Evolutionary conservation across 1,139 yeast species (phyloP), one percentile per base, ranked within the genome.

Genomic region (Saccharomycopsis phalli): DNA sequence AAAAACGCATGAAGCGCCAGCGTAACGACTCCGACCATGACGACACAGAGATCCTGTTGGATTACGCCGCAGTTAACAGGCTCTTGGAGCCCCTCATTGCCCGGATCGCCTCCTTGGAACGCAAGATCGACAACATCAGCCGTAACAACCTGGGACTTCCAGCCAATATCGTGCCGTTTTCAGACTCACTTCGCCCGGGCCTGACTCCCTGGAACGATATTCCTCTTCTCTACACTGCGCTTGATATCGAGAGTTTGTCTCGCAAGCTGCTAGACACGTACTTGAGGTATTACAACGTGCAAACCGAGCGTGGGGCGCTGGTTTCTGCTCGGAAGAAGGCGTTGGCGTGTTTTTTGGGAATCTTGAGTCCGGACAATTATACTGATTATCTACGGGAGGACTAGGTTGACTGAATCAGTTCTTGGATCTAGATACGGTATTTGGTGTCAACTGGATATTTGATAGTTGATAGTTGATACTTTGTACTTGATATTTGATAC

Each of bases 141-240:
- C 22, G 47, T 28, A 41, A 44, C 28, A 34, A 38, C 26, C 37
- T 36, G 18, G 45, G 45, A n/a, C 27, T 44, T 26, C 45, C 47
- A 4, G 41, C 45, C 16, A 44, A 44, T 30, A 33, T 44, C 8
- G 23, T 44, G 21, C 47, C 45, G 14, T 39, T 44, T 17, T 18
- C 27, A 10, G 43, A 41, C 14, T 16, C 37, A 14, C 14, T 44
- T 10, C 27, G 33, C 13, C 47, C 45, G 11, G 45, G 45, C 2
- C 16, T 36, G n/a, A 23, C 32, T 21, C 40, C 45, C 34, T 41
- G 37, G 20, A 32, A 38, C 33, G 37, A 42, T 5, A 28, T 44
- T 17, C 42, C 47, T 3, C 14, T 41, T n/a, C 26, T 44, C 16
- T 29, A 36, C n/a, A 44, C 47, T 17, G 45, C 45, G 7, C 35